A percentile compares a stretch with the other conserved stretches of the same genome.
Conservation (phyloP, 2,329 filamentous ascomycete species). For the Onygenales sp. region DNA sequence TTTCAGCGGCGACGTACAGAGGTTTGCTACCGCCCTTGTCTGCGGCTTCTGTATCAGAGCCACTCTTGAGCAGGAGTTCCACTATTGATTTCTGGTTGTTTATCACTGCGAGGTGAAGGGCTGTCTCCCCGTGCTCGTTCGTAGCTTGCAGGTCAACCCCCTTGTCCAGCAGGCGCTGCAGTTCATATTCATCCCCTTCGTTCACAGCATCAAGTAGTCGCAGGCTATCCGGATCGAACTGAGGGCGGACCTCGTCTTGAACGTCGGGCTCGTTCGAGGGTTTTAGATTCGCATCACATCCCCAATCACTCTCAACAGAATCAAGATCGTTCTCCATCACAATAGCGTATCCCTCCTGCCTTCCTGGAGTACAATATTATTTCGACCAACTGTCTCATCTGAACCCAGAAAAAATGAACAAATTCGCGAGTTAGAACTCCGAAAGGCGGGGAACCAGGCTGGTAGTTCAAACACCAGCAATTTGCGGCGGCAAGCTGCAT, state of each 20-base stretch:
- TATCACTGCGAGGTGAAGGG: slow-evolving; percentile 2
- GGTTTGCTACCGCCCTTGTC: neutral
- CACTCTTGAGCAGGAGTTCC: neutral
- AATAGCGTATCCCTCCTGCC: neutral
- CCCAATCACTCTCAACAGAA: neutral
- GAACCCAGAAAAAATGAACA: too few species aligned
- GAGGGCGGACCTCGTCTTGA: neutral
- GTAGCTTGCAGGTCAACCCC: neutral
- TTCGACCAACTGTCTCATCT: too few species aligned
- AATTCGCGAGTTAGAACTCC: too few species aligned
- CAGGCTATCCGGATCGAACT: neutral
- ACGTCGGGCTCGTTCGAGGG: neutral
- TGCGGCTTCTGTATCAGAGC: neutral
- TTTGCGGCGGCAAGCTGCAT: too few species aligned
- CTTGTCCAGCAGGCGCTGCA: neutral
- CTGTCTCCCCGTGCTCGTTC: neutral
- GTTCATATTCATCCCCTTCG: neutral
- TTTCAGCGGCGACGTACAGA: neutral
- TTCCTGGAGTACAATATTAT: neutral
- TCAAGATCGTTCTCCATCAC: neutral
- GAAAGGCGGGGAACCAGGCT: too few species aligned
- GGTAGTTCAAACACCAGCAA: too few species aligned
- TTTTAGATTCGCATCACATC: neutral
- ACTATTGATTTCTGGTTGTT: neutral
- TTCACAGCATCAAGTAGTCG: neutral